Evolutionary conservation across 169 alveolate species (phyloP).

Genomic region (Plasmodium reichenowi): DNA sequence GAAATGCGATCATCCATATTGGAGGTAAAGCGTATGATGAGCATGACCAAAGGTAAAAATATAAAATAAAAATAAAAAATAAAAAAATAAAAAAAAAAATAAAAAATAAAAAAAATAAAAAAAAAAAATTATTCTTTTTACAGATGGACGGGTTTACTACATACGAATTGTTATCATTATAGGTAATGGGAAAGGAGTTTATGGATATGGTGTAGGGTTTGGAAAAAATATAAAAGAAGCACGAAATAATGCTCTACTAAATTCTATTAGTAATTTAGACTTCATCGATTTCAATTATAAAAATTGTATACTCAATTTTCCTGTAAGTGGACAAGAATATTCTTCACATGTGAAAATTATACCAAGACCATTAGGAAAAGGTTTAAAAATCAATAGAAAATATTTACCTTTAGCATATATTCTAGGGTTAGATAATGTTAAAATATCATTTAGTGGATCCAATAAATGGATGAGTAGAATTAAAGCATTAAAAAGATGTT

Average conservation of each 20-base stretch:
- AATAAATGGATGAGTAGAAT: constrained; percentile 85
- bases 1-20: constrained; percentile 83
- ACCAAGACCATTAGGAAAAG: constrained; percentile 81
- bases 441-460: constrained; percentile 82
- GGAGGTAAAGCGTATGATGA: constrained; percentile 83
- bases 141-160: constrained; percentile 85
- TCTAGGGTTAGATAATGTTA: constrained; percentile 84
- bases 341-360: constrained; percentile 78
- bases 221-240: constrained; percentile 86
- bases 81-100: no score
- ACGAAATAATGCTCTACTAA: constrained; percentile 79
- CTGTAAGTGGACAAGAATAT: constrained; percentile 86
- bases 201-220: constrained; percentile 87
- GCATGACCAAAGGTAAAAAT: constrained; percentile 83
- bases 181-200: constrained; percentile 86
- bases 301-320: constrained; percentile 82
- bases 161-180: constrained; percentile 83
- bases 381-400: constrained; percentile 80
- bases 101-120: no score
- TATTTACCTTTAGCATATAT: constrained; percentile 84
- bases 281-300: constrained; percentile 84
- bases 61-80: neutral
- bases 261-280: constrained; percentile 83
- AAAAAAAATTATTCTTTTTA: neutral
- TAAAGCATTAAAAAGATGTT: constrained; percentile 82